These are phyloP conservation scores for Zygosaccharomyces rouxii DNA, from an alignment of 805 yeast species.

Conservation along the genomic window DNA sequence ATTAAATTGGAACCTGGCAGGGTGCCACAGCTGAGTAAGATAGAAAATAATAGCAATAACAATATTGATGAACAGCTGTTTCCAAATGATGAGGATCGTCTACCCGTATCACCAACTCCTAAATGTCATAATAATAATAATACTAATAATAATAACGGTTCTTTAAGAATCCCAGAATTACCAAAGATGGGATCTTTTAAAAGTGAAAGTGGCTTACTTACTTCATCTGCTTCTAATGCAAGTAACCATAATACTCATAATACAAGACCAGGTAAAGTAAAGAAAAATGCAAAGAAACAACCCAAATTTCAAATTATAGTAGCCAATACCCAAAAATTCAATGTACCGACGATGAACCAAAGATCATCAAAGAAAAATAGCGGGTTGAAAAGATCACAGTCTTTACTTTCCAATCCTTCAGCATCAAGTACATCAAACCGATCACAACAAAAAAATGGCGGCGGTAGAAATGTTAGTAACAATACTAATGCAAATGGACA, in stretches of 20 bases:
- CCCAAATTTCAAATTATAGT: constrained; percentile 36
- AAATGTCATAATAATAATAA: constrained; percentile 17
- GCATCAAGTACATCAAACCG: constrained; percentile 5
- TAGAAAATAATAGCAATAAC: constrained; percentile 7
- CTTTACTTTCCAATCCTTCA: constrained; percentile 20
- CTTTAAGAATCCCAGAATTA: constrained; percentile 29
- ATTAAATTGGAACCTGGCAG: constrained; percentile 17
- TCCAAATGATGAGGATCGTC: constrained; percentile 15
- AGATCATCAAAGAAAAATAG: constrained; percentile 14
- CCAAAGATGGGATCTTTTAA: constrained; percentile 38
- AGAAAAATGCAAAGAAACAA: constrained; percentile 24
- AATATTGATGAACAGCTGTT: constrained; percentile 23
- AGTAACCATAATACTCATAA: neutral
- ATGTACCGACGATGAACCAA: constrained; percentile 18
- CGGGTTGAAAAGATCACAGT: constrained; percentile 27
- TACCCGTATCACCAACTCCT: constrained; percentile 34
- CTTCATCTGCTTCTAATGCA: constrained; percentile 6
- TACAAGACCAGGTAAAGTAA: constrained; percentile 15
- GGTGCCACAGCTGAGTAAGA: constrained; percentile 19
- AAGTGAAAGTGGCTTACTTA: constrained; percentile 19
- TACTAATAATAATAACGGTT: constrained; percentile 6
- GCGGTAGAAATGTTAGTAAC: neutral
- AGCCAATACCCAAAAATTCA: constrained; percentile 33
- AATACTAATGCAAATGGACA: constrained; percentile 2
- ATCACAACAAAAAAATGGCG: constrained; percentile 5